Evolutionary conservation across 306 rosid species (phyloP).

Genomic region (Mimosa pudica): DNA sequence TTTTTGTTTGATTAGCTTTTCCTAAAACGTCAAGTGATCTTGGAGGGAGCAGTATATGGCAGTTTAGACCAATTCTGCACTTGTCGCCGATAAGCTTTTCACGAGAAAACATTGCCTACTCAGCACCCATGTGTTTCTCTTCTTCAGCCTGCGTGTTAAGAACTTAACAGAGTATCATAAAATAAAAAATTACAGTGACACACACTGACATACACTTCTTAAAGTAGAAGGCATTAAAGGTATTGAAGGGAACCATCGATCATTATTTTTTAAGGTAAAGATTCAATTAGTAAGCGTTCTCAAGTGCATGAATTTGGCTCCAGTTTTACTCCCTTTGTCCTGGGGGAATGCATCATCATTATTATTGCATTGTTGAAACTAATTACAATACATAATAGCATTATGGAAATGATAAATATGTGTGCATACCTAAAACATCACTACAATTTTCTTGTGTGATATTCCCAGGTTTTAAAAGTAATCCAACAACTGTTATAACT

Average conservation of each 20-base stretch:
- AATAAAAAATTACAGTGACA: not conserved
- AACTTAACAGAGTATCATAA: not conserved
- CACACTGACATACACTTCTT: not conserved
- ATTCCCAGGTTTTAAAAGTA: not conserved
- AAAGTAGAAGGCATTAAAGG: slow-evolving; percentile 11
- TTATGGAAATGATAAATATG: not conserved
- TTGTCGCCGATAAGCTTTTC: slow-evolving; percentile 40
- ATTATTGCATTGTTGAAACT: not conserved
- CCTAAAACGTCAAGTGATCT: no score
- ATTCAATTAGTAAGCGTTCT: not conserved
- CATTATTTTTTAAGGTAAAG: not conserved
- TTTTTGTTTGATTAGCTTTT: no score
- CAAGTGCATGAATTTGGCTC: slow-evolving; percentile 41
- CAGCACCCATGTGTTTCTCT: slow-evolving; percentile 53
- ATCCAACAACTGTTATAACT: not conserved
- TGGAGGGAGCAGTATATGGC: no score
- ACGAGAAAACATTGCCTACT: slow-evolving; percentile 55
- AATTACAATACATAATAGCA: not conserved
- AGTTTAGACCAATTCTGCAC: not conserved
- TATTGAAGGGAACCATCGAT: slow-evolving; percentile 36
- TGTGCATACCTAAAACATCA: not conserved
- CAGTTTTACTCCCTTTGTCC: slow-evolving; percentile 36
- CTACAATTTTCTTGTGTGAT: not conserved
- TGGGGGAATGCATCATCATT: slow-evolving; percentile 52
- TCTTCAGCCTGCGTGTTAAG: not conserved